Evolutionary conservation across 2,329 filamentous ascomycete genomes (phyloP).

Genomic region (Aureobasidium namibiae): DNA sequence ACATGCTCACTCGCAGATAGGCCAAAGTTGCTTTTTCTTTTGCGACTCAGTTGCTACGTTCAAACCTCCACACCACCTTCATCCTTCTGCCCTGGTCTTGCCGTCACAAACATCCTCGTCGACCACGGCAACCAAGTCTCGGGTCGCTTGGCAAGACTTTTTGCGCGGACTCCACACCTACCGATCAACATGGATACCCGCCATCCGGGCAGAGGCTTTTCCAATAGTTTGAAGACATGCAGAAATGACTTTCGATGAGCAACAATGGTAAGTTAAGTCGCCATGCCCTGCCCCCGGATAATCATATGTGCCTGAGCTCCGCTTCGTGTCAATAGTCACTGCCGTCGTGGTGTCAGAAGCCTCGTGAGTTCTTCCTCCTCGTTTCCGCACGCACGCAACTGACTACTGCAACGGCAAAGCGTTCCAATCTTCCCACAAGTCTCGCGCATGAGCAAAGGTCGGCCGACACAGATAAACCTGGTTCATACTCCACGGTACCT

Average conservation of each 20-base stretch:
- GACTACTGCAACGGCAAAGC: not conserved
- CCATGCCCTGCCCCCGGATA: slow-evolving; percentile 1
- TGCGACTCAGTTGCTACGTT: not conserved
- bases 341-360: not conserved
- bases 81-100: not conserved
- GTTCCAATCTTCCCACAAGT: not conserved
- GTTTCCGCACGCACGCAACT: slow-evolving; percentile 1
- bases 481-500: not conserved
- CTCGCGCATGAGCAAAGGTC: not conserved
- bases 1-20: not conserved
- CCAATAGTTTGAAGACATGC: slow-evolving; percentile 9
- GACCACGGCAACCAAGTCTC: not conserved
- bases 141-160: slow-evolving; percentile 8
- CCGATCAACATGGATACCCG: slow-evolving; percentile 9
- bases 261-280: slow-evolving; percentile 3
- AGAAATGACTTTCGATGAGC: slow-evolving; percentile 3
- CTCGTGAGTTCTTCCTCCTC: not conserved
- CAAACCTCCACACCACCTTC: not conserved
- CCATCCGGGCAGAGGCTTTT: slow-evolving; percentile 6
- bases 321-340: not conserved
- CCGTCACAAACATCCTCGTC: not conserved
- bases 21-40: not conserved
- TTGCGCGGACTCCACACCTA: slow-evolving; percentile 1
- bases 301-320: not conserved
- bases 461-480: not conserved